Evolutionary conservation across 2,329 filamentous ascomycete species (phyloP), one percentile per base, ranked within the genome.

Genomic region (Fusarium dimerum): DNA sequence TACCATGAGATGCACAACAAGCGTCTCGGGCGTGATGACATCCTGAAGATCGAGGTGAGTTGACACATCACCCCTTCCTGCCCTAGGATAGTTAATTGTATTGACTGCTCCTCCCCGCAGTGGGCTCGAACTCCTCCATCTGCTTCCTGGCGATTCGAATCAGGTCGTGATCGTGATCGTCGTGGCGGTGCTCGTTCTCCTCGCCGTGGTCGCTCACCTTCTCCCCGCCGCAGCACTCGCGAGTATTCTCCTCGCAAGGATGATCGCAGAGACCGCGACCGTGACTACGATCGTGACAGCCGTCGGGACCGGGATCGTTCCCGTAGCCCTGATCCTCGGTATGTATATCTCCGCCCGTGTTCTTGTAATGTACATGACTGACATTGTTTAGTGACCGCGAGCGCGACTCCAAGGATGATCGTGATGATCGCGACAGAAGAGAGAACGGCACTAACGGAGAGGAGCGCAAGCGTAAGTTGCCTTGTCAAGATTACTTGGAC

Each of bases 1-100:
- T 99, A 99, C 73, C 91, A 99, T 74, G 94, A 99, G 78, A 99
- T 99, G 94, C 94, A 99, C 72, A 97, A 97, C 81, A 97, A 97
- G 85, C 91, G 93, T 63, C 92, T 99, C 65, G 92, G 92, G 44
- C 88, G 93, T 58, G 94, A 99, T 70, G 94, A 99, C 68, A 78
- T 96, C 54, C 73, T 99, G 77, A 99, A 99, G 80, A 97, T 99
- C 62, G 94, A 99, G 84, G 94, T 96, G 77, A 63, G 83, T 64
- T 16, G 11, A 15, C 26, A 15, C n/a, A 30, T 18, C n/a, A 18
- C 15, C 13, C 6, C 42, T n/a, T 9, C 8, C 16, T 42, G 16
- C n/a, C 15, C 13, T n/a, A n/a, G 29, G 34, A n/a, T n/a, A n/a
- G n/a, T 34, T 34, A 32, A 26, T 36, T 39, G 4, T 7, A 30